Evolutionary conservation across 768 basidiomycete genomes (phyloP), one percentile per base, ranked within the genome.

Genomic region (Mycena galopus): DNA sequence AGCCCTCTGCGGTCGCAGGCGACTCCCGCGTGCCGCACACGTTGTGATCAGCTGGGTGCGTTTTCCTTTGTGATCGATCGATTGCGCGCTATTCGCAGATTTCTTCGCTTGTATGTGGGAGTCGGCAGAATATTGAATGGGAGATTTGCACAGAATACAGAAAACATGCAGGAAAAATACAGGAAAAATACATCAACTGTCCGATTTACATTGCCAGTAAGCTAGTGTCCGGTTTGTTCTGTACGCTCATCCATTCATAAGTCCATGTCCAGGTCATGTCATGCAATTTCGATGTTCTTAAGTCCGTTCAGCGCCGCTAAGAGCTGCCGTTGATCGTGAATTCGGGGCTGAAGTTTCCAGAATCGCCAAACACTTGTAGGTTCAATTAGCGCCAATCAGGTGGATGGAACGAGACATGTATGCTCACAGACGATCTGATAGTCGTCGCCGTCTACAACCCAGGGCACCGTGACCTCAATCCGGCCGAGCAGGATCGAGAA

Each of bases 311-410:
- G 72, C 37, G 33, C 72, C n/a, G n/a, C n/a, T n/a, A n/a, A n/a
- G n/a, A n/a, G n/a, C n/a, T n/a, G n/a, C n/a, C 50, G 3, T 35
- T 30, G 75, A 83, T 81, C 12, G 80, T 78, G 75, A 84, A 83
- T 17, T 50, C 19, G n/a, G 78, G 78, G 66, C 82, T 82, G 62
- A 78, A 80, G 59, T 84, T 84, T 30, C 82, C 84, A 2, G 83
- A 83, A 62, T 84, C 81, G 17, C 84, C 83, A 37, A 83, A 80
- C 56, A 84, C 82, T 82, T 33, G 21, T 9, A 17, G 57, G 29
- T 17, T 37, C 35, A 25, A 17, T 59, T n/a, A 59, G 57, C 57
- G 23, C 12, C 35, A 23, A 23, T 37, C 7, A 1, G 16, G 12
- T 3, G 35, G 16, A 37, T 37, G 10, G 33, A 4, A 14, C 25